These are phyloP conservation scores for Aphanomyces cochlioides DNA, from an alignment of 352 stramenopile genomes.

Conservation along the genomic window DNA sequence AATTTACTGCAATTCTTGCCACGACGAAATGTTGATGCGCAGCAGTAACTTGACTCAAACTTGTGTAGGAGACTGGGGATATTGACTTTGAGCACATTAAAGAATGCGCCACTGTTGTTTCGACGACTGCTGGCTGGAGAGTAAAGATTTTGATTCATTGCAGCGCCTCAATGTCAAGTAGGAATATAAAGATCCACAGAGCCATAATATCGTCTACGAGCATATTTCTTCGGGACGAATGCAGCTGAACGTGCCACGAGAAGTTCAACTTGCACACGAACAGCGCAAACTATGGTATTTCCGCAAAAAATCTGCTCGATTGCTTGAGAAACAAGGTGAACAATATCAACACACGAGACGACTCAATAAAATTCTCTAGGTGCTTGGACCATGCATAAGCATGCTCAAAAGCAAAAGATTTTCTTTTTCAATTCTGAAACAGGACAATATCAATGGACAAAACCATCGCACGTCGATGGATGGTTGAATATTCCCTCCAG, in stretches of 20 bases:
- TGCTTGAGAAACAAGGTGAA: constrained; percentile 21
- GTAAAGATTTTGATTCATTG: constrained; percentile 32
- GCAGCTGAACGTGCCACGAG: constrained; percentile 4
- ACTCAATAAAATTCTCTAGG: constrained; percentile 4
- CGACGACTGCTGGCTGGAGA: constrained; percentile 33
- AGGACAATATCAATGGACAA: constrained; percentile 56
- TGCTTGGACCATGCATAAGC: constrained; percentile 16
- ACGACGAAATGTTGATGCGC: too few species aligned
- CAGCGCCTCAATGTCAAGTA: neutral
- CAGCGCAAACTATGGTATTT: constrained; percentile 10
- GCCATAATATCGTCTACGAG: constrained; percentile 58
- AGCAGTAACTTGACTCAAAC: neutral
- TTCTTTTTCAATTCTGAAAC: constrained; percentile 69
- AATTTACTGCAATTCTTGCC: constrained; percentile 11
- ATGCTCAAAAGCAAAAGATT: constrained; percentile 37
- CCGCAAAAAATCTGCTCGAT: neutral
- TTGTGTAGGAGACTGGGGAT: constrained; percentile 15
- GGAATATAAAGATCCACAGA: constrained; percentile 51
- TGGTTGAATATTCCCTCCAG: constrained; percentile 51
- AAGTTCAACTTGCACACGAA: neutral
- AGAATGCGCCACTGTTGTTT: neutral
- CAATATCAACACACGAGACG: neutral
- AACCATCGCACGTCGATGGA: constrained; percentile 35
- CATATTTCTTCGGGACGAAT: constrained; percentile 37
- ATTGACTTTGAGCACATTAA: constrained; percentile 12